Evolutionary conservation across 768 basidiomycete genomes (phyloP).

Genomic region (Rhodotorula diobovata): DNA sequence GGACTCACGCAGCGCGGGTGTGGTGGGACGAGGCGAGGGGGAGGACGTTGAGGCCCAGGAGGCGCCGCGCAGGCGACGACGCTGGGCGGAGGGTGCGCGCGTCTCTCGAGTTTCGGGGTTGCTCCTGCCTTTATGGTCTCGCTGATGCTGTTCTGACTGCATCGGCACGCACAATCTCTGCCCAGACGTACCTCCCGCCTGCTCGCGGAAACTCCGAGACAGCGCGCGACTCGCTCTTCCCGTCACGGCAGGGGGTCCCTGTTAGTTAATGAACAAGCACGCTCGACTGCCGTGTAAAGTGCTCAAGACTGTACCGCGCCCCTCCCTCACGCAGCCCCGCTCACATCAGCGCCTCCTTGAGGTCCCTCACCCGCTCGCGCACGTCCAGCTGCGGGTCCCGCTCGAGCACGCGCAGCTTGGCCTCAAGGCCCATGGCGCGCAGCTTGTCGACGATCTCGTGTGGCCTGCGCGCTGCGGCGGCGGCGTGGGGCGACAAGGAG

Average conservation of each 20-base stretch:
- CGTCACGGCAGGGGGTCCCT: too few relatives aligned
- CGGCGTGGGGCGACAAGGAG: background rate
- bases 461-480: background rate
- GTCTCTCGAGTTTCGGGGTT: too few relatives aligned
- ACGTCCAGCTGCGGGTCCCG: constrained; percentile 41
- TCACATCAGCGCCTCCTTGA: constrained; percentile 19
- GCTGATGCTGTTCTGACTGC: too few relatives aligned
- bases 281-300: too few relatives aligned
- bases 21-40: background rate
- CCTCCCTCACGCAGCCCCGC: background rate
- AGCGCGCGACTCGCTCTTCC: too few relatives aligned
- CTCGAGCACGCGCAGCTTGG: constrained; percentile 28
- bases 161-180: too few relatives aligned
- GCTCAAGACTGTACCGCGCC: too few relatives aligned
- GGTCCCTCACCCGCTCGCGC: constrained; percentile 40
- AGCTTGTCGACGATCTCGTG: constrained; percentile 33
- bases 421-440: constrained; percentile 40
- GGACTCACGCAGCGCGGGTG: background rate
- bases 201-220: background rate
- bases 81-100: too few relatives aligned
- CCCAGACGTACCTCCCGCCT: background rate
- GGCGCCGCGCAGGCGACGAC: too few relatives aligned
- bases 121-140: too few relatives aligned
- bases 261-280: too few relatives aligned
- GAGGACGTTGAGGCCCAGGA: too few relatives aligned